A percentile compares a stretch with the other conserved stretches of the same genome.
These are phyloP conservation scores for Thielaviopsis cerberus DNA, from an alignment of 2,329 filamentous ascomycete species.

Conservation along the genomic window DNA sequence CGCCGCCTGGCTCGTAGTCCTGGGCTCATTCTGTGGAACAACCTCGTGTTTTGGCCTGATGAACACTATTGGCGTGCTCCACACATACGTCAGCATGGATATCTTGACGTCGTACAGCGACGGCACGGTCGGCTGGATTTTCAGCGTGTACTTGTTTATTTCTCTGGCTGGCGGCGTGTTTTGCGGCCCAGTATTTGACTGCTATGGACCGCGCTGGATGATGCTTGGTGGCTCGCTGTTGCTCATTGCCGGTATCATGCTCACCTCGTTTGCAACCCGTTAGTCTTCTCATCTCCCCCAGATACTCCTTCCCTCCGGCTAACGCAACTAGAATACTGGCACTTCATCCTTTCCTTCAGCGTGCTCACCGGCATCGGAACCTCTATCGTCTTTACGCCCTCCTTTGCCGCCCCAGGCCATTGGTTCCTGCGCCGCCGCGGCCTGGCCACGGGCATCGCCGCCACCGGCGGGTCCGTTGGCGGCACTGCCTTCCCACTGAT, in stretches of 20 bases:
- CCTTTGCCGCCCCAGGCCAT: constrained; percentile 57
- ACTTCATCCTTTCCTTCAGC: constrained; percentile 63
- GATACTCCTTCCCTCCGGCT: not conserved
- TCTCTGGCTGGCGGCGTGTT: constrained; percentile 69
- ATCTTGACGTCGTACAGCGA: constrained; percentile 50
- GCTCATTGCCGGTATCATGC: constrained; percentile 41
- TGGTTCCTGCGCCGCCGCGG: constrained; percentile 60
- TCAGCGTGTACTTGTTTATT: constrained; percentile 62
- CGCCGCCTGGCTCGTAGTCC: constrained; percentile 55
- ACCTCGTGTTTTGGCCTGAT: constrained; percentile 53
- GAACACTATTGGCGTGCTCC: constrained; percentile 58
- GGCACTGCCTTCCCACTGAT: constrained; percentile 44
- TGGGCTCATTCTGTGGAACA: constrained; percentile 59
- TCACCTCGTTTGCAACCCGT: constrained; percentile 49
- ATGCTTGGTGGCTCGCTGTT: constrained; percentile 44
- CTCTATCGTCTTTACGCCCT: constrained; percentile 59
- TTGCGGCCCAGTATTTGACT: constrained; percentile 66
- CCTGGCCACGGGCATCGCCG: constrained; percentile 62
- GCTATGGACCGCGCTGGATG: constrained; percentile 50
- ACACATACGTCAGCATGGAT: constrained; percentile 55
- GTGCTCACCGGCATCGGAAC: constrained; percentile 54
- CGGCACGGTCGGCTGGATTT: constrained; percentile 68
- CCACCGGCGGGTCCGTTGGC: constrained; percentile 45
- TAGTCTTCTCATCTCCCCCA: constrained; percentile 11
- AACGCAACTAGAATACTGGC: constrained; percentile 41